These are phyloP conservation scores for Chlamydomonas sp. DNA, from an alignment of 139 green algal species.

Conservation along the genomic window DNA sequence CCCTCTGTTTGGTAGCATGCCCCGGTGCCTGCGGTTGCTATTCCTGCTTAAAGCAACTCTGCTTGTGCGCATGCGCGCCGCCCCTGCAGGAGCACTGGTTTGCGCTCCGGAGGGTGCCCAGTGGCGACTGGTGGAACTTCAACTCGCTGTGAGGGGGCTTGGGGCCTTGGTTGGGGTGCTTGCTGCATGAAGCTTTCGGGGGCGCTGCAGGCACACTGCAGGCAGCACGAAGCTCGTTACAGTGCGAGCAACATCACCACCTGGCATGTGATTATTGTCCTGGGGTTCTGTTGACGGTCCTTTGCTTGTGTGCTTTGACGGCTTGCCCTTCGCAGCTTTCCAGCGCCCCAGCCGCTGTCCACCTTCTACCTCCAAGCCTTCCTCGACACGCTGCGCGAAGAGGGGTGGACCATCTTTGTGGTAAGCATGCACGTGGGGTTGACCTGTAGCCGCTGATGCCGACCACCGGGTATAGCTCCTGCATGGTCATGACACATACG, in stretches of 20 bases:
- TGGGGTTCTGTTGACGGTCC: no score
- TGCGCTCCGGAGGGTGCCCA: constrained; percentile 67
- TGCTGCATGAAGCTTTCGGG: no score
- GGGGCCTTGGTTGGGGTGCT: neutral
- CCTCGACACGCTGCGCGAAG: constrained; percentile 63
- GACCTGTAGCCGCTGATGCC: neutral
- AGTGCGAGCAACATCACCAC: no score
- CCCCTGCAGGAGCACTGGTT: constrained; percentile 87
- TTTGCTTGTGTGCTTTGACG: neutral
- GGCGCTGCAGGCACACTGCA: neutral
- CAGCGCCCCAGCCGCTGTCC: constrained; percentile 77
- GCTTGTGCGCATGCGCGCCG: neutral
- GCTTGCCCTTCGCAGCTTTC: constrained; percentile 14
- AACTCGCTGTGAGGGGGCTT: constrained; percentile 72
- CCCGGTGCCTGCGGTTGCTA: neutral
- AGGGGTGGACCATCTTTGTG: constrained; percentile 87
- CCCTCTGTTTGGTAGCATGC: no score
- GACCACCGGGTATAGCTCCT: neutral
- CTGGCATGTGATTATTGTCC: no score
- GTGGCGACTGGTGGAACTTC: constrained; percentile 85
- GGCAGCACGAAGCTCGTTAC: no score
- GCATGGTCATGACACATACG: neutral
- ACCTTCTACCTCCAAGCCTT: constrained; percentile 86
- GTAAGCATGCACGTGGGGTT: constrained; percentile 32
- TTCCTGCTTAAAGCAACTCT: neutral